Evolutionary conservation across 2,329 filamentous ascomycete genomes (phyloP).

Genomic region (Fusarium anguioides): DNA sequence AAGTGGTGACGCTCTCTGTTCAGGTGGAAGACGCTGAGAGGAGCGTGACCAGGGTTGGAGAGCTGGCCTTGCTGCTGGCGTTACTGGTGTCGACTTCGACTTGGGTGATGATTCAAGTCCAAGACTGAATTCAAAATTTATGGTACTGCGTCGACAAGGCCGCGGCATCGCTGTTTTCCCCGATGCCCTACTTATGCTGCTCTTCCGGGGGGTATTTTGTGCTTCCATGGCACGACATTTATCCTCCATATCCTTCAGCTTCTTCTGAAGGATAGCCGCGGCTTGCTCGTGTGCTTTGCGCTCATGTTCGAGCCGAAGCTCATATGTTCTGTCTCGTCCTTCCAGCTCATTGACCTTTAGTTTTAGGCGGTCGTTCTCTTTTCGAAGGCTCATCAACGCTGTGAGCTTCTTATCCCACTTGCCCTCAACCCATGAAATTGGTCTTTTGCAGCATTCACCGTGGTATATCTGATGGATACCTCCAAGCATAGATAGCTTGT

Average conservation of each 20-base stretch:
- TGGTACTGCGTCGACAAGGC: conserved; percentile 29
- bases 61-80: conserved; percentile 34
- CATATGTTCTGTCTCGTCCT: conserved; percentile 55
- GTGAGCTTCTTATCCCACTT: conserved; percentile 53
- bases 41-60: conserved; percentile 34
- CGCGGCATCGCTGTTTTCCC: conserved; percentile 33
- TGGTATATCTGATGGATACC: conserved; percentile 62
- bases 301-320: conserved; percentile 52
- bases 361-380: conserved; percentile 49
- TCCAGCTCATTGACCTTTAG: conserved; percentile 52
- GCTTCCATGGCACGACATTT: conserved; percentile 48
- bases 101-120: conserved; percentile 36
- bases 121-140: conserved; percentile 20
- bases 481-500: conserved; percentile 57
- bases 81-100: conserved; percentile 41
- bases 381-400: conserved; percentile 44
- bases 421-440: conserved; percentile 51
- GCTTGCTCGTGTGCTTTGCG: conserved; percentile 50
- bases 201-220: conserved; percentile 39
- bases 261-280: conserved; percentile 48
- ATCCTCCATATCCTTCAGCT: conserved; percentile 52
- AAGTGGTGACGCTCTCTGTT: conserved; percentile 16
- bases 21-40: conserved; percentile 24
- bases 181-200: conserved; percentile 28
- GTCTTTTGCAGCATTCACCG: conserved; percentile 57